phyloP scores from a whole-genome alignment of 2,329 filamentous ascomycete species.

The Zarea fungicola region DNA sequence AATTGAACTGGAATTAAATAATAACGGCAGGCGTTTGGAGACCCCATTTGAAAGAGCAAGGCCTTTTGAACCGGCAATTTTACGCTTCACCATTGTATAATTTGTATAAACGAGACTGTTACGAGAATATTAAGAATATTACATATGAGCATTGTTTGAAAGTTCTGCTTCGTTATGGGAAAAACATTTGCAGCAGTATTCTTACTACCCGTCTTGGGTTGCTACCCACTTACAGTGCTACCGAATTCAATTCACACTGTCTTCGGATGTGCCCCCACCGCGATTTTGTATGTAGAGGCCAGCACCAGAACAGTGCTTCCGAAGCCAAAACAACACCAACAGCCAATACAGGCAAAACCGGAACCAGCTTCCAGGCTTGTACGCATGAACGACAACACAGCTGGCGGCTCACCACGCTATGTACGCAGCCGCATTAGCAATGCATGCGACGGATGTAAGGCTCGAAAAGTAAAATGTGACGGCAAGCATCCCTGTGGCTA shows the following conservation, averaged over 20 bases:
- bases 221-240: background rate
- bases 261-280: slow-evolving; percentile 5
- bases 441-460: slow-evolving; percentile 51
- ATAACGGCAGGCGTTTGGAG: slow-evolving; percentile 6
- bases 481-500: slow-evolving; percentile 48
- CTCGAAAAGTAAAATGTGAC: slow-evolving; percentile 52
- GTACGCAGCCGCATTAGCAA: slow-evolving; percentile 44
- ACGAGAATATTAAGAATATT: slow-evolving; percentile 6
- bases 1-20: background rate
- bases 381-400: slow-evolving; percentile 5
- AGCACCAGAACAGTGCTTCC: slow-evolving; percentile 12
- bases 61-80: background rate
- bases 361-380: background rate
- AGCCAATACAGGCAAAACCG: background rate
- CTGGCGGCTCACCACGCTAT: slow-evolving; percentile 10
- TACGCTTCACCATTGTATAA: slow-evolving; percentile 8
- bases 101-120: slow-evolving; percentile 9
- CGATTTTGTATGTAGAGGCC: background rate
- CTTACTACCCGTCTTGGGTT: background rate
- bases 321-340: background rate
- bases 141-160: background rate
- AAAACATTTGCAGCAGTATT: background rate
- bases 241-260: background rate
- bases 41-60: background rate
- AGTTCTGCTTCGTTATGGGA: too few relatives aligned